These are phyloP conservation scores for Peronospora tabacina DNA, from an alignment of 352 stramenopile genomes.

Conservation along the genomic window DNA sequence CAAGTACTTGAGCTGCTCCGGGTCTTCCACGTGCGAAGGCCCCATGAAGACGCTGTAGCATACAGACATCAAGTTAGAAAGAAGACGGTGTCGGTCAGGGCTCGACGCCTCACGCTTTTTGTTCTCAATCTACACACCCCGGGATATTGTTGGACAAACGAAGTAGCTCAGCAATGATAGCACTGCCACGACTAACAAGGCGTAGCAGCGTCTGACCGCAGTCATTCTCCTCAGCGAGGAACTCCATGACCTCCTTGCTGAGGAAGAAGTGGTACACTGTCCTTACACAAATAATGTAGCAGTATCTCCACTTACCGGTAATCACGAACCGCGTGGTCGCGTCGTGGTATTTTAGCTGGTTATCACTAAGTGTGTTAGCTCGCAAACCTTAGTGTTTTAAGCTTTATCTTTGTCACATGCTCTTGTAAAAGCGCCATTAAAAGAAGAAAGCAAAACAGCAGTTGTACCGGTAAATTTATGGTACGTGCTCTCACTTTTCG, in stretches of 20 bases:
- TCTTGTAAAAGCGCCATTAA: no score
- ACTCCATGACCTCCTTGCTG: conserved; percentile 53
- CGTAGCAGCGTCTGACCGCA: conserved; percentile 92
- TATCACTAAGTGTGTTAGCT: background rate
- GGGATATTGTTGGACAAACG: conserved; percentile 89
- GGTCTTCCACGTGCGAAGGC: conserved; percentile 80
- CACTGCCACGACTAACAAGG: conserved; percentile 85
- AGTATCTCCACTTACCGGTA: background rate
- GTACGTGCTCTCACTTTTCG: background rate
- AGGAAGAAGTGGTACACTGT: background rate
- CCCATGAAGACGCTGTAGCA: conserved; percentile 72
- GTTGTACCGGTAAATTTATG: background rate
- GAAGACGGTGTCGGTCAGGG: background rate
- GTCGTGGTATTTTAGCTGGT: background rate
- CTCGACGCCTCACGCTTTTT: background rate
- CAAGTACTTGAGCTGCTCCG: conserved; percentile 85
- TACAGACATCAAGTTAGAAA: conserved; percentile 11
- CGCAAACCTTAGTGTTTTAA: background rate
- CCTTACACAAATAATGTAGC: no score
- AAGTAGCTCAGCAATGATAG: conserved; percentile 90
- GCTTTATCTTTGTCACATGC: no score
- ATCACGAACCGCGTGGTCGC: no score
- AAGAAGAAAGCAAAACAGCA: background rate
- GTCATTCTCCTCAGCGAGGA: conserved; percentile 89
- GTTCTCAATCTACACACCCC: conserved; percentile 30